phyloP scores from a whole-genome alignment of 805 yeast genomes.

The Saturnispora diversa region DNA sequence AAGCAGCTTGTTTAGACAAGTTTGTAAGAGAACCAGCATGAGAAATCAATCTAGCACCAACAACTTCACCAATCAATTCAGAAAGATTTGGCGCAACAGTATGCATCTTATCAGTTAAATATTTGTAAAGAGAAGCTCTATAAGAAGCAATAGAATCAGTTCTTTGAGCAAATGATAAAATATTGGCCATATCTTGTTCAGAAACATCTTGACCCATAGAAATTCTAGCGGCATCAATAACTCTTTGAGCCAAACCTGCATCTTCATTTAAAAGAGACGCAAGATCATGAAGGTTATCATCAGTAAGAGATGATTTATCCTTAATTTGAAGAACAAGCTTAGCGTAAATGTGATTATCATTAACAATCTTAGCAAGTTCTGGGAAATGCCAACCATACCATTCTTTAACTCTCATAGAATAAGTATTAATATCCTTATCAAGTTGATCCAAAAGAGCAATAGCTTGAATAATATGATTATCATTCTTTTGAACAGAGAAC shows the following conservation, averaged over 20 bases:
- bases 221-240: conserved; percentile 90
- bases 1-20: conserved; percentile 96
- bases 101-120: conserved; percentile 93
- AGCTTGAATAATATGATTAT: conserved; percentile 98
- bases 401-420: conserved; percentile 94
- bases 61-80: conserved; percentile 96
- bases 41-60: conserved; percentile 96
- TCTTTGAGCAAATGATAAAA: conserved; percentile 84
- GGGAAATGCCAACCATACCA: conserved; percentile 99
- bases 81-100: conserved; percentile 96
- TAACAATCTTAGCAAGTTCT: conserved; percentile 84
- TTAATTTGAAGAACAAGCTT: conserved; percentile 71
- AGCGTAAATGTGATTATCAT: conserved; percentile 84
- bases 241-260: conserved; percentile 83
- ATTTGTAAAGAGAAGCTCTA: conserved; percentile 74
- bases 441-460: conserved; percentile 95
- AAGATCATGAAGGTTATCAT: conserved; percentile 78
- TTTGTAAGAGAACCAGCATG: conserved; percentile 97
- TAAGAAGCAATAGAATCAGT: conserved; percentile 88
- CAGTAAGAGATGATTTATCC: conserved; percentile 78
- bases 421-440: conserved; percentile 96
- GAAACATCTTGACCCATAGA: conserved; percentile 99
- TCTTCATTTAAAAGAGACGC: conserved; percentile 89
- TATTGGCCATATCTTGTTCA: conserved; percentile 89
- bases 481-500: conserved; percentile 97